Percentiles rank a stretch among this genome's conserved stretches.
phyloP scores from a whole-genome alignment of 2,329 filamentous ascomycete genomes.

The Verticillium nubilum region DNA sequence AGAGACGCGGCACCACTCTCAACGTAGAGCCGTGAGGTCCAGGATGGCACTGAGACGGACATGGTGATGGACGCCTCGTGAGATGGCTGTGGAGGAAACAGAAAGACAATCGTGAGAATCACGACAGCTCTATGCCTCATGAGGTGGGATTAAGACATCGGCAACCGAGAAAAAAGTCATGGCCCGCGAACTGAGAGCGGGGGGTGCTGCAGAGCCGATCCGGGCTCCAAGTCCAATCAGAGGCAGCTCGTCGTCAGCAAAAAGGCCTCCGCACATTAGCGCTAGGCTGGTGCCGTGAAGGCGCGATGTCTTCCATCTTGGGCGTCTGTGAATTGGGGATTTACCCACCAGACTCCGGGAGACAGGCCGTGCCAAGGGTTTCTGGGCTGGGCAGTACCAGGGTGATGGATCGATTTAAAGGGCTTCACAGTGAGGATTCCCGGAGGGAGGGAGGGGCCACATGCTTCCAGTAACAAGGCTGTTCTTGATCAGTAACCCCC shows the following conservation, averaged over 20 bases:
- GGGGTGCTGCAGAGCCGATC: neutral
- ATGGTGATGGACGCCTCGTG: neutral
- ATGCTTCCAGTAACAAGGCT: too few relatives aligned
- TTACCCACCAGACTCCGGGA: neutral
- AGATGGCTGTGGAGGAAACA: neutral
- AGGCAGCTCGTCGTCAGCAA: neutral
- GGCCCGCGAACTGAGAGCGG: neutral
- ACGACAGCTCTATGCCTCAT: neutral
- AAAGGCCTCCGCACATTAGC: neutral
- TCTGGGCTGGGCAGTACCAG: too few relatives aligned
- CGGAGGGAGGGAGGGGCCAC: too few relatives aligned
- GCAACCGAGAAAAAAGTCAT: neutral
- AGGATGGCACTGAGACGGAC: constrained; percentile 1
- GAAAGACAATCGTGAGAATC: neutral
- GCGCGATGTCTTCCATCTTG: neutral
- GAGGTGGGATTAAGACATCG: too few relatives aligned
- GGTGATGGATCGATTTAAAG: too few relatives aligned
- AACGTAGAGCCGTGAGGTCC: constrained; percentile 12
- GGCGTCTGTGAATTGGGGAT: neutral
- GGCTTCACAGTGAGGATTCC: too few relatives aligned
- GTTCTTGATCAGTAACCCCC: neutral
- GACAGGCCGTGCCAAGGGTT: neutral
- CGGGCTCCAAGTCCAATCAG: neutral
- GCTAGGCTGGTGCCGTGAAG: neutral
- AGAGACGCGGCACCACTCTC: constrained; percentile 42